phyloP scores from a whole-genome alignment of 768 basidiomycete genomes.

The Suillus discolor region DNA sequence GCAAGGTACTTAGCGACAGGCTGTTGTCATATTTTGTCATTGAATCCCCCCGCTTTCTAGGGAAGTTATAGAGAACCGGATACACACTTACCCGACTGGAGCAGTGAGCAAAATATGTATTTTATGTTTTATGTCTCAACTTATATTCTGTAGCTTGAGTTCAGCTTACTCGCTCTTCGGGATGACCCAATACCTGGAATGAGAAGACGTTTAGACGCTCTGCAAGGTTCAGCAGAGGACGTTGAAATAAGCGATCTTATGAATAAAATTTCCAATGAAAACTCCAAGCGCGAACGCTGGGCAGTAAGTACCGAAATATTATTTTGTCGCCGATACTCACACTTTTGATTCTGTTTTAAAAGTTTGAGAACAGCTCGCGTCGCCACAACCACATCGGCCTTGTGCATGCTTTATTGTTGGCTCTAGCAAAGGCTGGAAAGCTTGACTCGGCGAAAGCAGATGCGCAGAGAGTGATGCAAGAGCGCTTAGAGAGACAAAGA shows the following conservation, averaged over 20 bases:
- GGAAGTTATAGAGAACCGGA: constrained; percentile 84
- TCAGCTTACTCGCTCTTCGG: constrained; percentile 87
- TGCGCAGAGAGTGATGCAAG: constrained; percentile 46
- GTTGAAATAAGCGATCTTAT: constrained; percentile 54
- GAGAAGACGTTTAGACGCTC: constrained; percentile 54
- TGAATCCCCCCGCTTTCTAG: constrained; percentile 40
- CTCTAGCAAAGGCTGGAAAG: constrained; percentile 70
- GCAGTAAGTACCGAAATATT: constrained; percentile 60
- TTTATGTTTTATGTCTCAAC: constrained; percentile 12
- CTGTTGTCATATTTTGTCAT: constrained; percentile 12
- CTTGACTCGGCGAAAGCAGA: constrained; percentile 53
- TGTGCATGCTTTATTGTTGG: constrained; percentile 70
- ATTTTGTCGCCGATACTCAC: constrained; percentile 2
- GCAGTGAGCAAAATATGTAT: constrained; percentile 55
- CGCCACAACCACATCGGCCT: constrained; percentile 88
- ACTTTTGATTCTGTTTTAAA: constrained; percentile 16
- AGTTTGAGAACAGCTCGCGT: constrained; percentile 89
- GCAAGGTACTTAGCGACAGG: constrained; percentile 58
- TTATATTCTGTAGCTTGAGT: constrained; percentile 66
- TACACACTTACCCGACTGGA: constrained; percentile 87
- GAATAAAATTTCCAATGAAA: constrained; percentile 64
- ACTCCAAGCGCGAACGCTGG: constrained; percentile 78
- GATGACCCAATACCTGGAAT: constrained; percentile 78
- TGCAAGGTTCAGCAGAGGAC: constrained; percentile 45
- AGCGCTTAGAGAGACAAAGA: constrained; percentile 43